A percentile compares a stretch with the other conserved stretches of the same genome.
Evolutionary conservation across 148 eudicot genomes (phyloP).

Genomic region (Agrostemma githago): DNA sequence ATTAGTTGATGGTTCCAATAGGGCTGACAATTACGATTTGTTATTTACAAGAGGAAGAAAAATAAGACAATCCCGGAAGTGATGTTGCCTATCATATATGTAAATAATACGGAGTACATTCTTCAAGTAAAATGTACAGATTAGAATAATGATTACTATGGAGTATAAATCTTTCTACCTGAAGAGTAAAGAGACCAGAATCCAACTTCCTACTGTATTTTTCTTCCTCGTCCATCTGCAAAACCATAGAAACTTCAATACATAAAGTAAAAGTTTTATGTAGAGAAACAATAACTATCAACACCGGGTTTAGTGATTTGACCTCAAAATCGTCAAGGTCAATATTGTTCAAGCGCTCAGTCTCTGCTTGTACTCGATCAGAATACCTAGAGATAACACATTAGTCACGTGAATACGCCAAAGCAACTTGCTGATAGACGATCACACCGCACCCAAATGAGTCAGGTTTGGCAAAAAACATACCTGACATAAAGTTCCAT

Average conservation of each 20-base stretch:
- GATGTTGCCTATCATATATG: background rate
- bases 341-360: conserved; percentile 62
- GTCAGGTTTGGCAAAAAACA: conserved; percentile 14
- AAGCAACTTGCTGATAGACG: background rate
- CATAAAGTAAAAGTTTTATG: conserved; percentile 10
- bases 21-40: background rate
- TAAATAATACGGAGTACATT: background rate
- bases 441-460: background rate
- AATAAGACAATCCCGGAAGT: background rate
- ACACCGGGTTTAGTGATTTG: background rate
- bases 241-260: conserved; percentile 15
- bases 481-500: conserved; percentile 96
- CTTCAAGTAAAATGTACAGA: background rate
- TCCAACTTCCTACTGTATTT: conserved; percentile 80
- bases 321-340: conserved; percentile 98
- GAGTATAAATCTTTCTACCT: conserved; percentile 36
- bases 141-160: background rate
- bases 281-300: background rate
- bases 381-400: conserved; percentile 55
- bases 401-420: background rate
- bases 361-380: conserved; percentile 79
- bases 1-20: background rate
- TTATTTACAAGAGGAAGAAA: background rate
- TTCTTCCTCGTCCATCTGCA: conserved; percentile 95
- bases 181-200: conserved; percentile 91